Base-by-base conservation (phyloP, 257 asterid genomes). In the Nicotiana benthamiana region DNA sequence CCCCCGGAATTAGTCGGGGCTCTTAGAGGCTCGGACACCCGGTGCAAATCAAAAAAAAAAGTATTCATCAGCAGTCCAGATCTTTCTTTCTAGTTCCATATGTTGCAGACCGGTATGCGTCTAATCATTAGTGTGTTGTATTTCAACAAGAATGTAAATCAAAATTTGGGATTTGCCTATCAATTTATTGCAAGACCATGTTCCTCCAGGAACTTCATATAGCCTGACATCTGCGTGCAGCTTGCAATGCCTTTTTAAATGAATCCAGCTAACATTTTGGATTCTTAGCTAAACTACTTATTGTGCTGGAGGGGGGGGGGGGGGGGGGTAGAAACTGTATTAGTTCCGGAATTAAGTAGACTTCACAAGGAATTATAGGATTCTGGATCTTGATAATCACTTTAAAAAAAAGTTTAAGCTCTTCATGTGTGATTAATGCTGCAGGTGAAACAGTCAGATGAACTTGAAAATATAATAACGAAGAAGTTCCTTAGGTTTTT, bases 391-490 rank as follows among this genome's bases (percentile, higher is more conserved):
- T 13, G 59, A 15, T 12, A 46, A 46, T 22, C 60, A 72, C 61
- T 26, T 6, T 6, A 2, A 10, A 70, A 48, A 48, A 30, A 48
- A 16, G 17, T 56, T 24, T 72, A 24, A 72, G 75, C 61, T 79
- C 53, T 43, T 82, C 79, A 80, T 34, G 27, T 40, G 62, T 57
- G 54, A 36, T 83, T 82, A 13, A 74, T 85, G 59, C 64, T 28
- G 81, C 85, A 96, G 99, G 98, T 96, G 80, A 96, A 92, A 93
- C 99, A 92, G 87, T 82, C 97, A 10, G 99, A 96, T 91, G 98
- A 96, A 89, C 97, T 96, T 80, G 98, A 96, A 91, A 96, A 96
- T 88, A 94, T 96, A 83, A 86, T 96, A 79, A 91, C 99, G 18
- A 96, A 96, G 84, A 96, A 96, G 88, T 96, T 96, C 51, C 98